A percentile compares a stretch with the other conserved stretches of the same genome.
phyloP scores from a whole-genome alignment of 805 yeast genomes.

The Tetrapisispora pingtungensis region DNA sequence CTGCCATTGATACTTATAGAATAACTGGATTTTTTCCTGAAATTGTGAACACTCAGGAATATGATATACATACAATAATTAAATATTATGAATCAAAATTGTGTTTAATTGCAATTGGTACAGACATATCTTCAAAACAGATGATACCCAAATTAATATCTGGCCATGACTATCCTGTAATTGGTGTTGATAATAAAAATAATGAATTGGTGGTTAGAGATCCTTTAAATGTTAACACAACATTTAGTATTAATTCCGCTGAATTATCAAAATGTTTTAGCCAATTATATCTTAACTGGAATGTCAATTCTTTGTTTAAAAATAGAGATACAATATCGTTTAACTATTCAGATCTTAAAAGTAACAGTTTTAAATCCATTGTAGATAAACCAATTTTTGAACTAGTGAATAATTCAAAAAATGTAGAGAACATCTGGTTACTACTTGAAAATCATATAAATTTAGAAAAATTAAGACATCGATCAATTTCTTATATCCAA shows the following conservation, averaged over 20 bases:
- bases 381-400: constrained; percentile 37
- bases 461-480: constrained; percentile 6
- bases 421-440: constrained; percentile 33
- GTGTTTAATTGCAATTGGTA: constrained; percentile 57
- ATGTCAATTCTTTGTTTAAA: constrained; percentile 28
- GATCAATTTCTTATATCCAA: constrained; percentile 13
- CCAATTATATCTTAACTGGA: constrained; percentile 60
- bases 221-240: constrained; percentile 27
- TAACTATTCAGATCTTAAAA: constrained; percentile 19
- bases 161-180: constrained; percentile 63
- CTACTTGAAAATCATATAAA: constrained; percentile 42
- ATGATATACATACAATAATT: constrained; percentile 23
- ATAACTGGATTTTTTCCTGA: constrained; percentile 73
- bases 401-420: constrained; percentile 27
- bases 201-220: constrained; percentile 31
- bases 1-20: constrained; percentile 56
- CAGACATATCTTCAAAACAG: constrained; percentile 34
- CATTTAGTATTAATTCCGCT: constrained; percentile 6
- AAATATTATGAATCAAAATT: constrained; percentile 12
- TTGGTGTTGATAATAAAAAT: constrained; percentile 26
- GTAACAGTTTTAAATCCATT: constrained; percentile 11
- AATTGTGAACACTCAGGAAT: constrained; percentile 28
- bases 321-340: constrained; percentile 20
- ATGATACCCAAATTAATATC: constrained; percentile 35
- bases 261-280: constrained; percentile 34